Percentiles rank a stretch among this genome's conserved stretches.
Evolutionary conservation across 2,329 filamentous ascomycete species (phyloP).

Genomic region (Xylaria multiplex): DNA sequence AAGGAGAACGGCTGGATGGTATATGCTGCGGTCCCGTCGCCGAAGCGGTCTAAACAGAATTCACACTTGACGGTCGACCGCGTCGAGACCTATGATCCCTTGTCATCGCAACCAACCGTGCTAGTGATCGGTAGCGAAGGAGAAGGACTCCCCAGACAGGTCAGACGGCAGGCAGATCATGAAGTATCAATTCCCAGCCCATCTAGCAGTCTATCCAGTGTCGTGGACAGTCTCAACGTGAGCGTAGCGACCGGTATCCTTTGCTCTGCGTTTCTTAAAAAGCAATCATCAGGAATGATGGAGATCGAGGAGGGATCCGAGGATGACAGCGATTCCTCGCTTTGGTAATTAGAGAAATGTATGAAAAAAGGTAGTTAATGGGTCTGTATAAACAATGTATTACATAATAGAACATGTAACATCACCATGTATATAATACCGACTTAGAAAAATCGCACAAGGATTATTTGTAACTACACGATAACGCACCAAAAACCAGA

Average conservation of each 20-base stretch:
- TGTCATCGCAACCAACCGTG: conserved; percentile 73
- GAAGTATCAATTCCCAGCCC: conserved; percentile 72
- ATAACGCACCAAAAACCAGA: background rate
- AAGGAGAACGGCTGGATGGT: conserved; percentile 80
- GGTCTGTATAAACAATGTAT: conserved; percentile 22
- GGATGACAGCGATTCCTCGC: conserved; percentile 27
- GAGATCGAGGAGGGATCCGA: conserved; percentile 39
- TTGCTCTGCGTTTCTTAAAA: conserved; percentile 72
- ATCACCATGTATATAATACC: conserved; percentile 11
- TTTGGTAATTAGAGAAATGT: conserved; percentile 39
- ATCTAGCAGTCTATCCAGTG: conserved; percentile 57
- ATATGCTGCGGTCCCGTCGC: conserved; percentile 75
- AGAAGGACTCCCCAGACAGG: conserved; percentile 71
- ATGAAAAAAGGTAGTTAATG: conserved; percentile 27
- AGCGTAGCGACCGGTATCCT: conserved; percentile 86
- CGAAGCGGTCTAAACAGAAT: conserved; percentile 50
- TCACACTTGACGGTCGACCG: conserved; percentile 61
- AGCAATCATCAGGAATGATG: conserved; percentile 42
- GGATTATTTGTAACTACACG: background rate
- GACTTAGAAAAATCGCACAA: conserved; percentile 1
- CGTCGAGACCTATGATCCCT: conserved; percentile 61
- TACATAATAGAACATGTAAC: conserved; percentile 19
- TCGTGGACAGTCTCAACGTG: conserved; percentile 91
- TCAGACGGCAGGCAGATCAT: conserved; percentile 73
- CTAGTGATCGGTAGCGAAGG: conserved; percentile 87